Percentiles rank a stretch among this genome's conserved stretches.
Conservation (phyloP, 1,139 yeast species). For the Pichia sp. region DNA sequence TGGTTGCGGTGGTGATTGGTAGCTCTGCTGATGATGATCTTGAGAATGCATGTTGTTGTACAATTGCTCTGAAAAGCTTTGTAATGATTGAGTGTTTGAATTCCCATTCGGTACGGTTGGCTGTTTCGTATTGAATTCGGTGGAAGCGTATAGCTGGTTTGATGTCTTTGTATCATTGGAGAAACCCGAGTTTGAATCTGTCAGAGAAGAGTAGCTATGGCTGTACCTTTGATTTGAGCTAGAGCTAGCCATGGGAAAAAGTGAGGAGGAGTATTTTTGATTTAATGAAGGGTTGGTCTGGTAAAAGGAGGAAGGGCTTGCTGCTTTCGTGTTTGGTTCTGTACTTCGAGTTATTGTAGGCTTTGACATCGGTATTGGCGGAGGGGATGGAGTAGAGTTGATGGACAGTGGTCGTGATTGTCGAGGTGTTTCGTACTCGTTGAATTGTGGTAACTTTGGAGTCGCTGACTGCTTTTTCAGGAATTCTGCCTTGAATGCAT, state of each 20-base stretch:
- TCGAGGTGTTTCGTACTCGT: neutral
- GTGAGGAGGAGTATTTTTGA: neutral
- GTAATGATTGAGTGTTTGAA: neutral
- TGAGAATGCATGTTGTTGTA: neutral
- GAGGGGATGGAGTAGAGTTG: constrained; percentile 1
- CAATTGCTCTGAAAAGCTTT: neutral
- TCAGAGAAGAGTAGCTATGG: constrained; percentile 2
- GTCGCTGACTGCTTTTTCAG: neutral
- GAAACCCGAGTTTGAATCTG: neutral
- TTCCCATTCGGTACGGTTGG: neutral
- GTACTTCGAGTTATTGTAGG: constrained; percentile 1
- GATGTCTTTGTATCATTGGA: neutral
- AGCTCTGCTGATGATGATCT: neutral
- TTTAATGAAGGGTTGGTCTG: neutral
- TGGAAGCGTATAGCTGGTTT: neutral
- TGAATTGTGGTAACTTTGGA: neutral
- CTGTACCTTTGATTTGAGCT: constrained; percentile 1
- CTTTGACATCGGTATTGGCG: constrained; percentile 8
- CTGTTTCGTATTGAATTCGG: neutral
- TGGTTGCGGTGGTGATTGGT: neutral
- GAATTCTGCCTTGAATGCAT: constrained; percentile 9
- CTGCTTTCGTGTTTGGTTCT: neutral
- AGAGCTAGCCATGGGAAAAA: neutral
- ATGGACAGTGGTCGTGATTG: neutral
- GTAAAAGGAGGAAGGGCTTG: neutral